Base-by-base conservation (phyloP, 75 land plant genomes). In the Gnetum montanum region DNA sequence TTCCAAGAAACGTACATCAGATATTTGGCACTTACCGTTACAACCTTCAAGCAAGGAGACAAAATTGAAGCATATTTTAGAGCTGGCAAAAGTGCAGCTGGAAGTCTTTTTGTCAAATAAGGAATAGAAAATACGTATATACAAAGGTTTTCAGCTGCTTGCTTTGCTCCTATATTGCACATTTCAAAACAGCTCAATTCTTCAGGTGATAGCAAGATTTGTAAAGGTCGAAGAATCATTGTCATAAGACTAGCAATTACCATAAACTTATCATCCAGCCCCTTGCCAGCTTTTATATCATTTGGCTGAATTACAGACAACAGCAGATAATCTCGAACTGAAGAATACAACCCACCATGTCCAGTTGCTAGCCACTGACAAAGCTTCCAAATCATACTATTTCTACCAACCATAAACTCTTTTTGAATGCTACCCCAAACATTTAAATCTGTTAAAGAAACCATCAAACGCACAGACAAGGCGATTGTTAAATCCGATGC, bases 201-300 rank as follows among this genome's bases (percentile, higher is more conserved):
- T 34, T 43, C 38, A 41, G 20, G 43, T 34, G 19, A 24, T 24
- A 8, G 44, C 41, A 19, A 37, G 4, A 28, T 13, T 40, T 75
- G 77, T 36, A 91, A 75, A 26, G 97, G 93, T 26, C 97, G 71
- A 57, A 91, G 58, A 37, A 75, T 71, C 56, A 91, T 58, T 41
- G 93, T 91, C 43, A 87, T 49, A 45, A 70, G 76, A 73, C 93
- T 81, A 24, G 85, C 85, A 52, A 75, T 75, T 16, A 84, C 66
- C 56, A 91, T 45, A 48, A 87, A 73, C n/a, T 36, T 57, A 20
- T 86, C 83, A 56, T 81, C 65, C 20, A 63, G 51, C 58, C 50
- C 56, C 18, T 49, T 15, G 18, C 20, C 22, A 43, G 34, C 57
- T 30, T 66, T 77, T 29, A 8, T 24, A 8, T 54, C 34, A 28